These are phyloP conservation scores for Fusarium buxicola DNA, from an alignment of 2,329 filamentous ascomycete genomes.

Conservation along the genomic window DNA sequence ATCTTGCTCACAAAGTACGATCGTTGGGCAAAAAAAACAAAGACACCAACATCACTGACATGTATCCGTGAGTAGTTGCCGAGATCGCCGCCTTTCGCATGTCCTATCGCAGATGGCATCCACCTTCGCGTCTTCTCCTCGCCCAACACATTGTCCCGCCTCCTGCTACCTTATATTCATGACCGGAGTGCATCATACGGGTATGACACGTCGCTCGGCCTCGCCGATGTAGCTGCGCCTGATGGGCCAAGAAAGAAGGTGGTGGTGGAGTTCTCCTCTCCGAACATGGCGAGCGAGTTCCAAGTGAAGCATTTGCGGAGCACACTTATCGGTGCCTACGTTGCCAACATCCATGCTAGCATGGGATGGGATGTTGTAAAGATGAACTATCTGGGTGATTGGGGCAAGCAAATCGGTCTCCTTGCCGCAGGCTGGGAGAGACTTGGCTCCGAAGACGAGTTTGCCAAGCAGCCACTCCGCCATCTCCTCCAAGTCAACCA, in stretches of 20 bases:
- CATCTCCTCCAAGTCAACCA: conserved; percentile 77
- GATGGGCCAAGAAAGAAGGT: conserved; percentile 51
- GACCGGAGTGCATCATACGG: conserved; percentile 37
- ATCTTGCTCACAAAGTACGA: conserved; percentile 39
- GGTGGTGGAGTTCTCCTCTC: conserved; percentile 79
- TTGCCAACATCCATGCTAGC: conserved; percentile 72
- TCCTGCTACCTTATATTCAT: conserved; percentile 38
- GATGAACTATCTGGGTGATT: conserved; percentile 80
- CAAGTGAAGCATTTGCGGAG: conserved; percentile 75
- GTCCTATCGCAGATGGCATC: conserved; percentile 41
- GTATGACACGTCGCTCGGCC: conserved; percentile 35
- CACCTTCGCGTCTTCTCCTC: conserved; percentile 40
- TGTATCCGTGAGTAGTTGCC: conserved; percentile 28
- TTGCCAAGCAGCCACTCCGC: conserved; percentile 73
- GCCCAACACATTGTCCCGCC: conserved; percentile 38
- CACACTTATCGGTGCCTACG: conserved; percentile 76
- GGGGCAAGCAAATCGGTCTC: conserved; percentile 76
- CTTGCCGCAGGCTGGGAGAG: conserved; percentile 73
- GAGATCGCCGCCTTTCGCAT: conserved; percentile 35
- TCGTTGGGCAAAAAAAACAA: background rate
- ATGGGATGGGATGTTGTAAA: conserved; percentile 76
- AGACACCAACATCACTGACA: conserved; percentile 12
- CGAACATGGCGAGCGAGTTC: conserved; percentile 81
- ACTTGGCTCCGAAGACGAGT: conserved; percentile 73
- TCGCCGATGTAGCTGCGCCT: conserved; percentile 10